These are phyloP conservation scores for Candida hungchunana DNA, from an alignment of 805 yeast species.

Conservation along the genomic window DNA sequence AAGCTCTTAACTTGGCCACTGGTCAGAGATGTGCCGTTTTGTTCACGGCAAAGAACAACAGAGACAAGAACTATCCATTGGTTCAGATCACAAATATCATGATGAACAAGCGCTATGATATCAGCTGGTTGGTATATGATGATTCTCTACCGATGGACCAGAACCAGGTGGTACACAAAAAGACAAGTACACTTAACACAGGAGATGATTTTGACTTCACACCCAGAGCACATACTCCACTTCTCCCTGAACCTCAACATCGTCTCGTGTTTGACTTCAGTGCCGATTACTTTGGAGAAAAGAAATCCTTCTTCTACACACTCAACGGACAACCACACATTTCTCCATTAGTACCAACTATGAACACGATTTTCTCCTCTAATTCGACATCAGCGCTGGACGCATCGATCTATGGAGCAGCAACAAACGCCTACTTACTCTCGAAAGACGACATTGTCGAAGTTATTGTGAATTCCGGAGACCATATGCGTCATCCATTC, in stretches of 20 bases:
- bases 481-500: slow-evolving; percentile 76
- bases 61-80: slow-evolving; percentile 39
- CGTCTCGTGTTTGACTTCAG: slow-evolving; percentile 48
- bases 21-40: slow-evolving; percentile 76
- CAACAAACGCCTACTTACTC: slow-evolving; percentile 59
- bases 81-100: slow-evolving; percentile 54
- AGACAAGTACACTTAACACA: slow-evolving; percentile 22
- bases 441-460: slow-evolving; percentile 64
- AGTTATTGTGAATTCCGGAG: slow-evolving; percentile 69
- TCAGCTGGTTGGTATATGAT: slow-evolving; percentile 51
- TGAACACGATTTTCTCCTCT: slow-evolving; percentile 58
- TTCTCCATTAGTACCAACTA: slow-evolving; percentile 68
- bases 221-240: slow-evolving; percentile 32
- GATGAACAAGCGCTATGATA: slow-evolving; percentile 64
- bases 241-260: slow-evolving; percentile 53
- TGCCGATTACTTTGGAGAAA: slow-evolving; percentile 54
- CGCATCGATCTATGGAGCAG: slow-evolving; percentile 63
- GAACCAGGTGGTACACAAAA: slow-evolving; percentile 32
- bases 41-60: slow-evolving; percentile 44
- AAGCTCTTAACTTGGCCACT: slow-evolving; percentile 52
- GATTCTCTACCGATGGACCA: slow-evolving; percentile 34
- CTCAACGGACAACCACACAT: slow-evolving; percentile 61
- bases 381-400: slow-evolving; percentile 46
- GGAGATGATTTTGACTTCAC: slow-evolving; percentile 32
- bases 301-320: slow-evolving; percentile 67